A percentile compares a stretch with the other conserved stretches of the same genome.
Evolutionary conservation across 345 rosid genomes (phyloP).

Genomic region (Heritiera fomes): DNA sequence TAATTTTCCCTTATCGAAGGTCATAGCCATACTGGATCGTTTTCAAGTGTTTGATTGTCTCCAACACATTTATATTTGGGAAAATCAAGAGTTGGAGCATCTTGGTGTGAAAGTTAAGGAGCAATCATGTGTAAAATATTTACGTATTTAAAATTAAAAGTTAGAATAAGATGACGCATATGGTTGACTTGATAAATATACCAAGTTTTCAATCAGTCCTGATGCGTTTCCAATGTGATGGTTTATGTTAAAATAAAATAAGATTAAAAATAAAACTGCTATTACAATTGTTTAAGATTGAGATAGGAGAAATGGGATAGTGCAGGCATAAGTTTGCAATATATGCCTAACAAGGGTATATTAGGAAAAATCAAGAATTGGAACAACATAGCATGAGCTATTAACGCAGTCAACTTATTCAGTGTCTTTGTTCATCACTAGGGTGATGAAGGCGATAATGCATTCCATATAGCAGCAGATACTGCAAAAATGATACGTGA

Average conservation of each 20-base stretch:
- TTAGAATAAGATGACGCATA: neutral
- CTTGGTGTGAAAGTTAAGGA: neutral
- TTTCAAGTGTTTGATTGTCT: neutral
- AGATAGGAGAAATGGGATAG: neutral
- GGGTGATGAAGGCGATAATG: slow-evolving; percentile 98
- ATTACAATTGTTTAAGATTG: neutral
- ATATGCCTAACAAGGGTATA: neutral
- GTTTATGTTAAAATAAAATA: neutral
- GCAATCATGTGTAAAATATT: neutral
- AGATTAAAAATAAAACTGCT: neutral
- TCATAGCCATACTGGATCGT: neutral
- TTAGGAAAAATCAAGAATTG: neutral
- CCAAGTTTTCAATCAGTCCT: neutral
- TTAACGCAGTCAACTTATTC: slow-evolving; percentile 23
- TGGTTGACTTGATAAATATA: slow-evolving; percentile 4
- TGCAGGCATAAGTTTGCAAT: neutral
- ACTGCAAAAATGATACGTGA: slow-evolving; percentile 97
- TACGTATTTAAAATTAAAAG: neutral
- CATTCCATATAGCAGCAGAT: slow-evolving; percentile 98
- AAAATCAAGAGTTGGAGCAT: neutral
- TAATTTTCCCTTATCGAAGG: neutral
- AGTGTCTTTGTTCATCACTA: slow-evolving; percentile 35
- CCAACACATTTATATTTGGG: neutral
- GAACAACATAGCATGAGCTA: neutral
- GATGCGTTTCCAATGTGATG: neutral